A percentile compares a stretch with the other conserved stretches of the same genome.
Evolutionary conservation across 768 basidiomycete genomes (phyloP).

Genomic region (Pleurotus cornucopiae): DNA sequence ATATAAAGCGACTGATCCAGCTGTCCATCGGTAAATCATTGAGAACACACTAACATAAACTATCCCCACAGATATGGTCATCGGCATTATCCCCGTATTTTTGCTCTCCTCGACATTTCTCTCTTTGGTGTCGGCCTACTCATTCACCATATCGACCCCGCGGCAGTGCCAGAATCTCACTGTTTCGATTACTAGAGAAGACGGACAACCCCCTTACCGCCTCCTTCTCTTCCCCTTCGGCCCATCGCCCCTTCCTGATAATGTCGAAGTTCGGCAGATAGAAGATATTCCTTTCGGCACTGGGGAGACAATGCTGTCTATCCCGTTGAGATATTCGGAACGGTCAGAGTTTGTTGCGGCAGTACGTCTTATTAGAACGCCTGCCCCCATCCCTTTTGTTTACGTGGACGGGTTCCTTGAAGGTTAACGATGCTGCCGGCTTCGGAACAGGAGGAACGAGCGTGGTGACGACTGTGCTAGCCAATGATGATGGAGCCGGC

Average conservation of each 20-base stretch:
- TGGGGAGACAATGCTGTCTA: slow-evolving; percentile 34
- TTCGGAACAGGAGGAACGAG: slow-evolving; percentile 79
- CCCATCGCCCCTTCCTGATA: slow-evolving; percentile 53
- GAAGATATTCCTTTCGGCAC: slow-evolving; percentile 49
- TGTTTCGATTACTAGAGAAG: slow-evolving; percentile 48
- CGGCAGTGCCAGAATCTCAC: slow-evolving; percentile 65
- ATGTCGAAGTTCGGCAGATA: slow-evolving; percentile 60
- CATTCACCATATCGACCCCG: slow-evolving; percentile 48
- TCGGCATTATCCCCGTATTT: slow-evolving; percentile 15
- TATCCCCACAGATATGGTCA: slow-evolving; percentile 11
- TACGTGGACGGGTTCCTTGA: slow-evolving; percentile 3
- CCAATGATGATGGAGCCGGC: slow-evolving; percentile 40
- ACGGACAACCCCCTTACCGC: slow-evolving; percentile 63
- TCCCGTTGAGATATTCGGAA: slow-evolving; percentile 60
- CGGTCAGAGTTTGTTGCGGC: slow-evolving; percentile 74
- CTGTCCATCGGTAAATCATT: too few relatives aligned
- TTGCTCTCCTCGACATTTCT: slow-evolving; percentile 23
- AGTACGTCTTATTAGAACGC: slow-evolving; percentile 36
- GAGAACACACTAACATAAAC: too few relatives aligned
- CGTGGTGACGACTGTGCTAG: slow-evolving; percentile 50
- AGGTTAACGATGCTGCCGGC: slow-evolving; percentile 57
- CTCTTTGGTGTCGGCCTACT: slow-evolving; percentile 31
- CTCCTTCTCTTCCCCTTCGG: slow-evolving; percentile 68
- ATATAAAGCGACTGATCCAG: too few relatives aligned
- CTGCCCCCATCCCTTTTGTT: neutral